Base-by-base conservation (phyloP, 306 rosid species). In the Gleditsia sinensis region DNA sequence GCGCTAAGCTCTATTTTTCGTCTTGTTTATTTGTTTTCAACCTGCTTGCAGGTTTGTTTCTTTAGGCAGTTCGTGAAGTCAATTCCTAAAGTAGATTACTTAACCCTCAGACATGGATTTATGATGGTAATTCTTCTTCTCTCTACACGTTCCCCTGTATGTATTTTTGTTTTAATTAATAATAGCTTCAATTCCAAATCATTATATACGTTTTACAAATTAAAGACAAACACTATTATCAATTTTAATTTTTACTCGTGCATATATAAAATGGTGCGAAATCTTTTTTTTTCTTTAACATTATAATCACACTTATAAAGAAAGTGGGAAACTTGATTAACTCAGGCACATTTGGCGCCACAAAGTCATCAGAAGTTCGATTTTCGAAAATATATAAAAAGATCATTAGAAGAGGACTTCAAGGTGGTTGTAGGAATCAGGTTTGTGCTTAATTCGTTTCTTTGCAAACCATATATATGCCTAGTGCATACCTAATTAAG, bases 311-410 rank as follows among this genome's bases (percentile, higher is more conserved):
- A 27, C 12, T 12, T n/a, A n/a, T n/a, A n/a, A 19, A 48, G 43
- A 5, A 46, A 27, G 28, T 17, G n/a, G 39, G 7, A 21, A 60
- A 7, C 6, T 0, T 33, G 5, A 70, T 57, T 68, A 69, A 75
- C 74, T 14, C 85, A 94, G 98, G 97, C 98, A 71, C 98, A 94
- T 83, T 84, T 94, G 89, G 86, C 90, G 16, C 97, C 97, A 30
- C 96, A 87, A 75, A 86, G 87, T 80, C 96, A 88, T 63, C 77
- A 75, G 13, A 83, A 80, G 14, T 94, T 94, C 43, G 78, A 91
- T 78, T 94, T 94, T 62, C 90, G 89, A 32, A 86, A 91, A 77
- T 94, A 94, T 37, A 94, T 94, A 5, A 85, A 88, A 39, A 80
- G 97, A 63, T 85, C 96, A 8, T 78, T 94, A 20, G 98, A 94